Evolutionary conservation across 345 rosid genomes (phyloP), one percentile per base, ranked within the genome.

Genomic region (Syzygium oleosum): DNA sequence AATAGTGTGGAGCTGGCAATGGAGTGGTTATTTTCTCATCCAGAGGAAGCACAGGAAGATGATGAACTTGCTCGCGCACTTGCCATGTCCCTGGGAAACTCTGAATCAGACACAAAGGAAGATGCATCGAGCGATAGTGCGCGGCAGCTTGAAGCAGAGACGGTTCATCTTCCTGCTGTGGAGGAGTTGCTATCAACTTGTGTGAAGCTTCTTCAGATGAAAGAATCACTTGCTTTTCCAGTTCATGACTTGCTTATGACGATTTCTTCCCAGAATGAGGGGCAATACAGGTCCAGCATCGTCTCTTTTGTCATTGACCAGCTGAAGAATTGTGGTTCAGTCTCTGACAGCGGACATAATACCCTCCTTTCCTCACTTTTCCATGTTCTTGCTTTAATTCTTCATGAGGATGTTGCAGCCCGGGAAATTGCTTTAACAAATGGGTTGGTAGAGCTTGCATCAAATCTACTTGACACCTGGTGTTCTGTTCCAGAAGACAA

Each of bases 1-100:
- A 95, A 94, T 86, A 96, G 98, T 91, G 99, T 97, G 89, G 99
- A 97, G 90, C 89, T 96, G 92, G 99, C 99, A 85, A 97, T 94
- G 98, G 99, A 97, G 91, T 97, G 99, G 99, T 91, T 97, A 88
- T 96, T 94, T 91, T 93, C 99, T 88, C 99, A 96, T 92, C 95
- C 95, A 11, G 99, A 96, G 91, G 99, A 97, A 92, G 79, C 89
- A 89, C 97, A 88, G 90, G 99, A 97, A 91, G 99, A 97, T 87
- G 99, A 97, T 93, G 99, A 97, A 89, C 98, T 97, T 93, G 97
- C 99, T 68, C 99, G 98, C 55, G 99, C 99, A 84, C 98, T 97
- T 91, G 99, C 99, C 63, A 95, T 97, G 94, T 97, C 99, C 31
- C 90, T 96, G 87, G 99, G 99, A 54, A 97, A 93, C 87, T 93